Percentiles rank a stretch among this genome's conserved stretches.
phyloP scores from a whole-genome alignment of 345 rosid species.

The Arabidopsis thaliana region TAIR10.1 NC_003076.8:17447001-17447500 shows the following conservation, averaged over 20 bases:
- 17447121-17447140: not conserved
- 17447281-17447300: not conserved
- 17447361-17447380: no score
- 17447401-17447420: no score
- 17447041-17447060: not conserved
- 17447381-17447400: no score
- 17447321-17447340: no score
- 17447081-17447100: not conserved
- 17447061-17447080: not conserved
- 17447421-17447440: no score
- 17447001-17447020: not conserved
- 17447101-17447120: not conserved
- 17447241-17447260: not conserved
- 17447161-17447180: no score
- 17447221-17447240: no score
- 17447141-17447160: not conserved
- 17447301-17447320: no score
- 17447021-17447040: not conserved
- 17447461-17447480: not conserved
- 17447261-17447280: not conserved
- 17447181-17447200: no score
- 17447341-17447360: no score
- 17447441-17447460: not conserved
- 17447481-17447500: not conserved
- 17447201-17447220: no score